Conservation (phyloP, 306 rosid species). For the Fragaria vesca region DNA sequence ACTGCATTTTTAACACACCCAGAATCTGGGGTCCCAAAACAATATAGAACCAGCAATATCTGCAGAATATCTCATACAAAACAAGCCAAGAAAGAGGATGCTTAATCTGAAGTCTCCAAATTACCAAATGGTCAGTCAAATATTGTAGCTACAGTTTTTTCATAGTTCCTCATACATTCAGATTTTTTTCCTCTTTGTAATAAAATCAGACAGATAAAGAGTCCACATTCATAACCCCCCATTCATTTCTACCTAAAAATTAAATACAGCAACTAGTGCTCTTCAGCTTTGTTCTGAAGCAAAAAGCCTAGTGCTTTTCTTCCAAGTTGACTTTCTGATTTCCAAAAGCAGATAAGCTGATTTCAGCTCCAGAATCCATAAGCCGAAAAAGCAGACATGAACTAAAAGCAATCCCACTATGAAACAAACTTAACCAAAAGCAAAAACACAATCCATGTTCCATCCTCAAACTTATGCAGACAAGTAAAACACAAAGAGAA, state of each 20-base stretch:
- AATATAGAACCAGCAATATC: neutral
- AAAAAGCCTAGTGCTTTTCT: neutral
- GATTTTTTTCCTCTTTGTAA: neutral
- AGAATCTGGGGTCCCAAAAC: neutral
- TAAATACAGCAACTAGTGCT: neutral
- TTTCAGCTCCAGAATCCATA: constrained; percentile 5
- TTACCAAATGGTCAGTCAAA: neutral
- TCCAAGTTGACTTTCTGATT: constrained; percentile 26
- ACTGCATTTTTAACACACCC: constrained; percentile 4
- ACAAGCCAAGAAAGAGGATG: neutral
- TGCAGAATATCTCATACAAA: neutral
- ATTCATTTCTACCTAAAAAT: neutral
- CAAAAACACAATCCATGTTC: neutral
- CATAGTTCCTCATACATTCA: constrained; percentile 1
- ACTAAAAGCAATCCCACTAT: constrained; percentile 11
- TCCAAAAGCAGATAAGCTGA: constrained; percentile 14
- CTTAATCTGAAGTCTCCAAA: neutral
- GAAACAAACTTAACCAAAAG: constrained; percentile 16
- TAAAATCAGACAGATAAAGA: neutral
- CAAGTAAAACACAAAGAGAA: neutral
- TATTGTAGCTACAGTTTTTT: neutral
- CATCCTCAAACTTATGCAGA: neutral
- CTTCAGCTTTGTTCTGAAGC: neutral
- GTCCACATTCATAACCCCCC: constrained; percentile 17
- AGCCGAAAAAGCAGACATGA: constrained; percentile 10